Conservation (phyloP, 495 filamentous ascomycete genomes). For the Tetracladium setigerum region DNA sequence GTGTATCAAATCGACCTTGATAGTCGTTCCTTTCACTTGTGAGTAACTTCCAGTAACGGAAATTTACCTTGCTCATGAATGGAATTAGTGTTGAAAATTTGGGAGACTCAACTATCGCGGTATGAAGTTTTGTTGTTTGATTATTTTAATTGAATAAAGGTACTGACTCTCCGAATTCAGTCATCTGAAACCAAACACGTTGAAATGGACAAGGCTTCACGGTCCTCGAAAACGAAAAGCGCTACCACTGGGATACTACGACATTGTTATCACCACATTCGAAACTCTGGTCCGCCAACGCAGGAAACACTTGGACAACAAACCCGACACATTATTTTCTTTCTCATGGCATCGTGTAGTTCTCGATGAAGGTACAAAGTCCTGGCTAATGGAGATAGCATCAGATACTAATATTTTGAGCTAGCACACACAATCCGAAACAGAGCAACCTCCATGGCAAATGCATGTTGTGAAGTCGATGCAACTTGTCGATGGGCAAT, state of each 20-base stretch:
- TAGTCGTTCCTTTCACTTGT: slow-evolving; percentile 6
- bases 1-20: slow-evolving; percentile 1
- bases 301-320: background rate
- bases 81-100: slow-evolving; percentile 1
- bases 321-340: background rate
- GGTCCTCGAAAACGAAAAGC: background rate
- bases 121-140: background rate
- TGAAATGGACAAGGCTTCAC: slow-evolving; percentile 2
- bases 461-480: slow-evolving; percentile 18
- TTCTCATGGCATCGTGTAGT: slow-evolving; percentile 25
- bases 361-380: slow-evolving; percentile 28
- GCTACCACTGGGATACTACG: background rate
- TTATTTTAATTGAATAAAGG: background rate
- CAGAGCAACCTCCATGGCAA: slow-evolving; percentile 18
- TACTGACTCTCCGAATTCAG: background rate
- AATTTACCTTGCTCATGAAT: background rate
- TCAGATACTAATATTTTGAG: background rate
- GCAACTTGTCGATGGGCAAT: slow-evolving; percentile 26
- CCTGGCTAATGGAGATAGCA: background rate
- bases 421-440: slow-evolving; percentile 33
- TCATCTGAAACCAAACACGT: background rate
- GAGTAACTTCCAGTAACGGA: background rate
- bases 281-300: slow-evolving; percentile 1
- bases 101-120: slow-evolving; percentile 1
- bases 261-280: slow-evolving; percentile 6